Conservation (phyloP, 2,329 filamentous ascomycete genomes). For the Fusarium luffae region DNA sequence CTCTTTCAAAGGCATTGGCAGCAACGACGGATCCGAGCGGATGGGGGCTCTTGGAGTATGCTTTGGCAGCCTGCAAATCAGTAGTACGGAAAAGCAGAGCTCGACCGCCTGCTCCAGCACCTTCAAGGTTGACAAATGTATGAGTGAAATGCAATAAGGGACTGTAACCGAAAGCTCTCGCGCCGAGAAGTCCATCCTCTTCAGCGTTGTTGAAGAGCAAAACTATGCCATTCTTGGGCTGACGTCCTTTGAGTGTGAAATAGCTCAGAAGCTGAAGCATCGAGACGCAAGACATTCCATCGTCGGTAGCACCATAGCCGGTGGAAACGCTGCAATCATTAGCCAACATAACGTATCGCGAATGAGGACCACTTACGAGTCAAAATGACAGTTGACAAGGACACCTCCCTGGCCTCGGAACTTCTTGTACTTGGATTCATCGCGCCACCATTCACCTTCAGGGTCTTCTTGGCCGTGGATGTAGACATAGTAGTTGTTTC, state of each 20-base stretch:
- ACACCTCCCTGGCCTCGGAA: constrained; percentile 77
- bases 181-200: constrained; percentile 91
- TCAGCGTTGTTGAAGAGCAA: constrained; percentile 94
- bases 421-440: constrained; percentile 52
- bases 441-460: constrained; percentile 78
- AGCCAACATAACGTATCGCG: constrained; percentile 10
- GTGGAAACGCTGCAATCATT: constrained; percentile 76
- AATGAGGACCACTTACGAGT: constrained; percentile 62
- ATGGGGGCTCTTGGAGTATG: constrained; percentile 76
- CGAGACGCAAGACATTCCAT: constrained; percentile 90
- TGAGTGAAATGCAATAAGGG: constrained; percentile 83
- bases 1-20: constrained; percentile 83
- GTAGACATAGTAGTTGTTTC: constrained; percentile 91
- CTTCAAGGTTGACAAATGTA: constrained; percentile 94
- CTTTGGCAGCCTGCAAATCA: constrained; percentile 84
- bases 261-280: constrained; percentile 87
- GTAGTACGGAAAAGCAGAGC: constrained; percentile 89
- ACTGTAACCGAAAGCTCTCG: constrained; percentile 84
- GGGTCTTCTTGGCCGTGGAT: constrained; percentile 84
- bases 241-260: constrained; percentile 77
- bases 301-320: constrained; percentile 92
- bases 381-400: constrained; percentile 94
- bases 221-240: constrained; percentile 83
- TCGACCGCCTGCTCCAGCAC: constrained; percentile 89
- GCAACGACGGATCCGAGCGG: constrained; percentile 88